Base-by-base conservation (phyloP, 192 early-diverging fungal genomes). In the Gonapodya prolifera region DNA sequence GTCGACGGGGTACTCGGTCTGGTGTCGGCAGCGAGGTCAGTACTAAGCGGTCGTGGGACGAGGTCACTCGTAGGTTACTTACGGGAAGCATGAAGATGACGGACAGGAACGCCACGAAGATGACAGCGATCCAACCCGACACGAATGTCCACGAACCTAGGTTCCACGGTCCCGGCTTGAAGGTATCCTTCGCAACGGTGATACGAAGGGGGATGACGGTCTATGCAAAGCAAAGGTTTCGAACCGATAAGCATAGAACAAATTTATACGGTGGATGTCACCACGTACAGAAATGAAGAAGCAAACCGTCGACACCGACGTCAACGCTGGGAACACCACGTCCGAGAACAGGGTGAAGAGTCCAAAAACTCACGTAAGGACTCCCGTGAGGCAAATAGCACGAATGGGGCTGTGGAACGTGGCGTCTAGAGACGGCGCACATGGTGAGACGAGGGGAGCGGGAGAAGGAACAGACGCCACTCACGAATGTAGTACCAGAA, bases 401-500 rank as follows among this genome's bases (percentile, higher is more conserved):
- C 45, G 8, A n/a, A 69, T n/a, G 45, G 45, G 45, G 45, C 45
- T 69, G 8, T 69, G 8, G 45, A 69, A 69, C 13, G 13, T 8
- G 45, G 45, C 13, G 45, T 69, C n/a, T n/a, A n/a, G n/a, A n/a
- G n/a, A n/a, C n/a, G n/a, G n/a, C n/a, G n/a, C n/a, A n/a, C n/a
- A n/a, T n/a, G n/a, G n/a, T n/a, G n/a, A n/a, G n/a, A n/a, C n/a
- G n/a, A n/a, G n/a, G n/a, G n/a, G 45, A 61, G 23, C 45, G 23
- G 45, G 8, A 61, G 8, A 61, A 61, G 23, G 45, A 61, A 23
- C 45, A n/a, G n/a, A n/a, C n/a, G n/a, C n/a, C n/a, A n/a, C n/a
- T n/a, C n/a, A n/a, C n/a, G n/a, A n/a, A 69, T 69, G 45, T 69
- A n/a, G 45, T 69, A 69, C 45, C 45, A 69, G 45, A 69, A 69